These are phyloP conservation scores for Gossypium trilobum DNA, from an alignment of 441 rosid genomes.

Conservation along the genomic window DNA sequence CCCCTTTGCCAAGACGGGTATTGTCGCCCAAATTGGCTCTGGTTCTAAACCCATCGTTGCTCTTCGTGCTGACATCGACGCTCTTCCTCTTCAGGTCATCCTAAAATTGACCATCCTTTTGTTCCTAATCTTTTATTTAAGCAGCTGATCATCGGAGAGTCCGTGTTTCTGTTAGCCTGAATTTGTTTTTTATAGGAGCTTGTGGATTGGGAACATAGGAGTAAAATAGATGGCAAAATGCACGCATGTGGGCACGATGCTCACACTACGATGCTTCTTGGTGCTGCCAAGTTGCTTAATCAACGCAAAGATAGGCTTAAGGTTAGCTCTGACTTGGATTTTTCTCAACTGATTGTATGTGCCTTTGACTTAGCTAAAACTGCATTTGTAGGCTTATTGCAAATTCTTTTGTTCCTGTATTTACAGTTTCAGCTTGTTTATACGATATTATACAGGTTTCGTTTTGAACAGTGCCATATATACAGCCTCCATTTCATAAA, in stretches of 20 bases:
- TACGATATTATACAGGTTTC: background rate
- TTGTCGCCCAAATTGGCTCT: constrained; percentile 62
- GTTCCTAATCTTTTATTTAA: background rate
- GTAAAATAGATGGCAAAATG: constrained; percentile 66
- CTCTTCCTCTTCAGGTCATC: constrained; percentile 50
- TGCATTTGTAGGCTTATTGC: background rate
- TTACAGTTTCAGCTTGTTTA: background rate
- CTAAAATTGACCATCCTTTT: background rate
- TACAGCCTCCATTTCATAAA: background rate
- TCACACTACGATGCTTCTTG: constrained; percentile 74
- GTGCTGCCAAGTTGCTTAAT: constrained; percentile 75
- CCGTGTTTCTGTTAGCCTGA: background rate
- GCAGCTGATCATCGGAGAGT: background rate
- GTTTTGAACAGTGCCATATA: background rate
- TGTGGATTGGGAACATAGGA: constrained; percentile 74
- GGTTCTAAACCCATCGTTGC: constrained; percentile 61
- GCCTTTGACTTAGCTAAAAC: background rate
- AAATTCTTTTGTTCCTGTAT: background rate
- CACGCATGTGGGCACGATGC: constrained; percentile 79
- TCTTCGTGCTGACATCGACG: constrained; percentile 80
- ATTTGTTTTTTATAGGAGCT: constrained; percentile 39
- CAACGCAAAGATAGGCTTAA: constrained; percentile 48
- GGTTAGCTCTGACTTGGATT: constrained; percentile 25
- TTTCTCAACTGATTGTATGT: background rate
- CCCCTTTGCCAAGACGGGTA: constrained; percentile 65